Base-by-base conservation (phyloP, 768 basidiomycete genomes). In the Leccinum fibrillosum region DNA sequence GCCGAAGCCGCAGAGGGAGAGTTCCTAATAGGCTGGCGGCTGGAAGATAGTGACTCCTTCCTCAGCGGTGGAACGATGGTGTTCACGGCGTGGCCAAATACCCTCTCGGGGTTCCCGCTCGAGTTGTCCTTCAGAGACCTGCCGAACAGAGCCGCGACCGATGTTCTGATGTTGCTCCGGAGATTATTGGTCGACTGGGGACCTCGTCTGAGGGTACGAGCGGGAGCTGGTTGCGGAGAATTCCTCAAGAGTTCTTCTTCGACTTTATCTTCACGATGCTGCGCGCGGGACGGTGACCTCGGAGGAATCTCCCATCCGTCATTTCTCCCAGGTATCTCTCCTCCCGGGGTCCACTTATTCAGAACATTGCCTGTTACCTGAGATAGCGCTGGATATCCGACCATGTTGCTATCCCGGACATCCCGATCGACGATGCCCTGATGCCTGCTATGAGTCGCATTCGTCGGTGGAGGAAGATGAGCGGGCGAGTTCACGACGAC, bases 71-170 rank as follows among this genome's bases (percentile, higher is more conserved):
- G 57, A 37, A 53, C 5, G 25, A 63, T 15, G 3, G 21, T 34
- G 15, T 67, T 57, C 23, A 54, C 52, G 5, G 56, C n/a, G 19
- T 69, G 65, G 39, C 64, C 65, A 26, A 71, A 65, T 3, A 62
- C 17, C 42, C 26, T 59, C 47, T 56, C 58, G 2, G 49, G 44
- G 4, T 57, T 34, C 23, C 50, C 54, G 9, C 5, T 12, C 19
- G 54, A 49, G n/a, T 53, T 55, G 35, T 5, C 52, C 48, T 55
- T 63, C 26, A 42, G 54, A 9, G 35, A 39, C 42, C 28, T 51
- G 11, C 54, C 49, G 8, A 35, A 42, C 9, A 69, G n/a, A 19
- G 60, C 47, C 4, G 42, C 44, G 15, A 59, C 52, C 2, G 55
- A 57, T 37, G 45, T 53, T 10, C 44, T 55, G 49, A 63, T 17